phyloP scores from a whole-genome alignment of 805 yeast genomes.

The Candida piceae region DNA sequence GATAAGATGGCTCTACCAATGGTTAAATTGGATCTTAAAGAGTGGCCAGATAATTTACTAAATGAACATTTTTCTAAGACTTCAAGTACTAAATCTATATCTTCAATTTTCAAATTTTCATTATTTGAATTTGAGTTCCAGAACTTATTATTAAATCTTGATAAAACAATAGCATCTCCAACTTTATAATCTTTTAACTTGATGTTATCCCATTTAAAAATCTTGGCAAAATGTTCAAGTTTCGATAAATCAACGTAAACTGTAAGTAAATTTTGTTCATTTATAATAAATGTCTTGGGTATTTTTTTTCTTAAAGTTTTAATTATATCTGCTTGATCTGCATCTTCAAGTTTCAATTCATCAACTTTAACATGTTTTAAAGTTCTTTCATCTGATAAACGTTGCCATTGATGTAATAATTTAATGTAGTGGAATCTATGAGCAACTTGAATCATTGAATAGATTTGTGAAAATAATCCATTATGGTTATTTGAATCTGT shows the following conservation, averaged over 20 bases:
- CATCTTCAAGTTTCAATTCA: conserved; percentile 38
- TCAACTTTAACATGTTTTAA: conserved; percentile 41
- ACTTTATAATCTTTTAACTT: conserved; percentile 29
- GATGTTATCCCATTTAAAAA: conserved; percentile 33
- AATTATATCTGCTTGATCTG: conserved; percentile 39
- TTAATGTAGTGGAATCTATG: conserved; percentile 40
- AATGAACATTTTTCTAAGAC: conserved; percentile 10
- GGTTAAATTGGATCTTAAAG: conserved; percentile 8
- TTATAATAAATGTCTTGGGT: conserved; percentile 29
- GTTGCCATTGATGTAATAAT: conserved; percentile 32
- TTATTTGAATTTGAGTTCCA: conserved; percentile 18
- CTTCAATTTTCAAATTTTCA: conserved; percentile 7
- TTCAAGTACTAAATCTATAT: conserved; percentile 6
- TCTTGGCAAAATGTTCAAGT: conserved; percentile 12
- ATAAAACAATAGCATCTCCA: conserved; percentile 57
- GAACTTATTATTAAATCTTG: conserved; percentile 29
- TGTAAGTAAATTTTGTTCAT: conserved; percentile 35
- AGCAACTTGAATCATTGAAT: conserved; percentile 35
- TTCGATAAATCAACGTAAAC: conserved; percentile 47
- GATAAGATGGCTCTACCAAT: background rate
- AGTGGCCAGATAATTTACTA: conserved; percentile 3
- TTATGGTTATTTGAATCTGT: conserved; percentile 37
- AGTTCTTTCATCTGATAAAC: conserved; percentile 25
- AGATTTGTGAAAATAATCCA: conserved; percentile 16
- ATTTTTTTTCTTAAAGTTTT: conserved; percentile 49